Percentiles rank a stretch among this genome's conserved stretches.
phyloP scores from a whole-genome alignment of 2,329 filamentous ascomycete genomes.

The Pseudonectria buxi region DNA sequence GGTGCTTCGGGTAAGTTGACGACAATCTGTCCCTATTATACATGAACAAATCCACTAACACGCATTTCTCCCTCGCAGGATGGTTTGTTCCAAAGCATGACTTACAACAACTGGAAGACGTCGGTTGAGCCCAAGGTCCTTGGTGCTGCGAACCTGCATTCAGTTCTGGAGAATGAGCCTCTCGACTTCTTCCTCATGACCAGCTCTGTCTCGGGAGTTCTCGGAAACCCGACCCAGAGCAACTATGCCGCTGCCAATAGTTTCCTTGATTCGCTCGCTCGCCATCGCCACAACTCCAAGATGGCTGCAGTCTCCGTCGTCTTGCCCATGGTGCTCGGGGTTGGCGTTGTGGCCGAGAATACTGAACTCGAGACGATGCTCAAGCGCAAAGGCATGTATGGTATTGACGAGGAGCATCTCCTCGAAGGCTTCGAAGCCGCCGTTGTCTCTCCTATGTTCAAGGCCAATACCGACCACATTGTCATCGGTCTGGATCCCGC shows the following conservation, averaged over 20 bases:
- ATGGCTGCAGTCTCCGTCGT: slow-evolving; percentile 7
- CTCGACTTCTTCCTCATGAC: slow-evolving; percentile 31
- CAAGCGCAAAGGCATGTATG: slow-evolving; percentile 4
- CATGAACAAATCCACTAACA: no score
- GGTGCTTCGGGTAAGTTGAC: slow-evolving; percentile 7
- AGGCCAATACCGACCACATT: slow-evolving; percentile 11
- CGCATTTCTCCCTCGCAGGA: no score
- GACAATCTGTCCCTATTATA: no score
- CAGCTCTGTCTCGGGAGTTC: slow-evolving; percentile 26
- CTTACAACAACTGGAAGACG: slow-evolving; percentile 13
- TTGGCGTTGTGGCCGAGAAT: slow-evolving; percentile 15
- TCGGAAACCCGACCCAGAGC: slow-evolving; percentile 27
- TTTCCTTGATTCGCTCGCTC: slow-evolving; percentile 21
- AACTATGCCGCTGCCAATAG: slow-evolving; percentile 31
- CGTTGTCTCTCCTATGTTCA: neutral
- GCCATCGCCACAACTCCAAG: slow-evolving; percentile 2
- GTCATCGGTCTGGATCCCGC: slow-evolving; percentile 22
- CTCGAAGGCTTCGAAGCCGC: slow-evolving; percentile 1
- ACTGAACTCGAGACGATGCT: slow-evolving; percentile 1
- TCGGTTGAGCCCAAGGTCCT: slow-evolving; percentile 25
- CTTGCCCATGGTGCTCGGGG: slow-evolving; percentile 10
- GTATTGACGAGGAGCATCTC: slow-evolving; percentile 3
- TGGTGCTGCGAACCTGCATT: slow-evolving; percentile 22
- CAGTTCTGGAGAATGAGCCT: neutral
- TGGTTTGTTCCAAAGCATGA: slow-evolving; percentile 20